Percentiles rank a stretch among this genome's conserved stretches.
These are phyloP conservation scores for Globisporangium yorkense DNA, from an alignment of 352 stramenopile species.

Conservation along the genomic window DNA sequence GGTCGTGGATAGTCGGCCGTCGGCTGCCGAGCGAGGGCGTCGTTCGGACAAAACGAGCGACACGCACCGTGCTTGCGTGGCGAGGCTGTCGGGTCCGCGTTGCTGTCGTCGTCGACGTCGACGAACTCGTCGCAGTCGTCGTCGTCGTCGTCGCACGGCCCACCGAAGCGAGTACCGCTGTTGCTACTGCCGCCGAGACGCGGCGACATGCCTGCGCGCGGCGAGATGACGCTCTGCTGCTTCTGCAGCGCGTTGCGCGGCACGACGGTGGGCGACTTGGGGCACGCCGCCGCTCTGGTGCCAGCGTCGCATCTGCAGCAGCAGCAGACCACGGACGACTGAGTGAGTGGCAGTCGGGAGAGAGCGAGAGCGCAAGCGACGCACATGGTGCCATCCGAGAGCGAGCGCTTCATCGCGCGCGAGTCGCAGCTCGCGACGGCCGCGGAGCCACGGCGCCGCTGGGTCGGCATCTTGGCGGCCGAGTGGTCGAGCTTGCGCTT, in stretches of 20 bases:
- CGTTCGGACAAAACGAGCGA: neutral
- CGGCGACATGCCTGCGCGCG: slow-evolving; percentile 16
- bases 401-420: slow-evolving; percentile 43
- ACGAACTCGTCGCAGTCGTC: neutral
- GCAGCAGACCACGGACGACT: neutral
- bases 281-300: slow-evolving; percentile 14
- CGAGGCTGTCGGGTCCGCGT: neutral
- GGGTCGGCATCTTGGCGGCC: slow-evolving; percentile 11
- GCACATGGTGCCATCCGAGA: slow-evolving; percentile 77
- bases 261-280: slow-evolving; percentile 20
- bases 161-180: slow-evolving; percentile 3
- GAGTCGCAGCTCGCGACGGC: slow-evolving; percentile 13
- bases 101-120: neutral
- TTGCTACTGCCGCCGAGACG: slow-evolving; percentile 12
- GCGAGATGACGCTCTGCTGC: slow-evolving; percentile 29
- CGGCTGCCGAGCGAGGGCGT: neutral
- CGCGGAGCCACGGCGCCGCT: slow-evolving; percentile 35
- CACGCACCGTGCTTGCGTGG: slow-evolving; percentile 13
- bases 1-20: neutral
- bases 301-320: slow-evolving; percentile 5
- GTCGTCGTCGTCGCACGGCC: slow-evolving; percentile 3
- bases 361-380: neutral
- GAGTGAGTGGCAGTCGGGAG: neutral
- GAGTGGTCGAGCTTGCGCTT: slow-evolving; percentile 60
- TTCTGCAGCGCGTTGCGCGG: slow-evolving; percentile 12